phyloP scores from a whole-genome alignment of 352 stramenopile genomes.

The Pythium monospermum region DNA sequence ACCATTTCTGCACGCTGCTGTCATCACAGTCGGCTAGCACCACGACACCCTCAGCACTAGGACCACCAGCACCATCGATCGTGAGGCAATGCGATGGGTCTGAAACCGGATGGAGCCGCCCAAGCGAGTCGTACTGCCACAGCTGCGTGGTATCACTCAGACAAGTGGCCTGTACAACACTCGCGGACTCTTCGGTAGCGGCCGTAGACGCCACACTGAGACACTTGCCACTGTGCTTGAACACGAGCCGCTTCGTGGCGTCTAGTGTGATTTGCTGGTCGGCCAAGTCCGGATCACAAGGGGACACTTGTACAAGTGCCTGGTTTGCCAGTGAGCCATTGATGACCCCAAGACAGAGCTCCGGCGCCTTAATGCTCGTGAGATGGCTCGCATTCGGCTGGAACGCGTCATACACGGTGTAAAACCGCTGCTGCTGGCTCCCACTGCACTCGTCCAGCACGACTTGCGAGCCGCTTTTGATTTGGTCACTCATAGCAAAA shows the following conservation, averaged over 20 bases:
- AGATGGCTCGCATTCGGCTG: conserved; percentile 13
- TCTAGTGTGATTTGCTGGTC: conserved; percentile 13
- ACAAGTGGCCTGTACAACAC: conserved; percentile 5
- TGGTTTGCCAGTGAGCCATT: neutral
- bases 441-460: neutral
- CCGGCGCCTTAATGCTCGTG: conserved; percentile 5
- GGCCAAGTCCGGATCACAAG: conserved; percentile 1
- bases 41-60: too few species aligned
- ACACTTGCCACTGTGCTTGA: conserved; percentile 13
- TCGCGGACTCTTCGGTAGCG: neutral
- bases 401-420: conserved; percentile 10
- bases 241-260: neutral
- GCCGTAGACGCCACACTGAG: too few species aligned
- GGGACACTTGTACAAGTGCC: neutral
- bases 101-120: conserved; percentile 8
- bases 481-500: neutral
- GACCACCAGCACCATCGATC: too few species aligned
- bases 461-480: neutral
- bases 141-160: neutral
- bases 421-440: conserved; percentile 4
- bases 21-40: conserved; percentile 10
- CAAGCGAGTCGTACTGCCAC: conserved; percentile 17
- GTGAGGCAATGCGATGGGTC: too few species aligned
- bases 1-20: conserved; percentile 3
- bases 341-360: neutral